phyloP scores from a whole-genome alignment of 108 stramenopile species.

The Cyclostephanos invisitatus region DNA sequence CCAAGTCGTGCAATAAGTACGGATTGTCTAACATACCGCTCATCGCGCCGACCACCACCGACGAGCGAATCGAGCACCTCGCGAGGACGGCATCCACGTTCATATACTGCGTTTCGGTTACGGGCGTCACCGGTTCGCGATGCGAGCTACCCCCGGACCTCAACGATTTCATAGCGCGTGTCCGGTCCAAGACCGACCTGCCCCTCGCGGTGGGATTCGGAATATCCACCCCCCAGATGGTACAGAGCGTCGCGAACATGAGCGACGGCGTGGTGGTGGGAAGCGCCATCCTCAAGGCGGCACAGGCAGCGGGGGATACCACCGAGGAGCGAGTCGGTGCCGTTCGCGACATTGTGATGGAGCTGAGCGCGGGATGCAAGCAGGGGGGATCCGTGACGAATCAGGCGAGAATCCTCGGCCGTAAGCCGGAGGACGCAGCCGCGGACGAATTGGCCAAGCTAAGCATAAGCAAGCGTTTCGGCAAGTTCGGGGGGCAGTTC shows the following conservation, averaged over 20 bases:
- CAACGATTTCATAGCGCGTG: slow-evolving; percentile 86
- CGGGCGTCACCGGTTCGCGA: slow-evolving; percentile 96
- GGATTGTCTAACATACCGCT: slow-evolving; percentile 95
- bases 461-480: slow-evolving; percentile 68
- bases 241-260: slow-evolving; percentile 87
- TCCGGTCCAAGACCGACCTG: slow-evolving; percentile 86
- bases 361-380: slow-evolving; percentile 66
- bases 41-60: slow-evolving; percentile 95
- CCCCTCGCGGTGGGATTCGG: slow-evolving; percentile 98
- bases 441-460: slow-evolving; percentile 43
- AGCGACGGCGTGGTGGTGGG: slow-evolving; percentile 98
- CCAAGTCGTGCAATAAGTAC: slow-evolving; percentile 80
- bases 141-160: slow-evolving; percentile 83
- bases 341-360: slow-evolving; percentile 69
- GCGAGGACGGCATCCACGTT: slow-evolving; percentile 88
- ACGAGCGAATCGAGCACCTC: slow-evolving; percentile 88
- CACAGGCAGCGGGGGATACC: slow-evolving; percentile 78
- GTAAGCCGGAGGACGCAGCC: slow-evolving; percentile 59
- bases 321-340: slow-evolving; percentile 80
- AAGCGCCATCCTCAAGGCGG: slow-evolving; percentile 92
- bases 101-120: slow-evolving; percentile 96
- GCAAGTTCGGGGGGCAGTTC: slow-evolving; percentile 97
- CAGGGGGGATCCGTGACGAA: slow-evolving; percentile 62
- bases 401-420: slow-evolving; percentile 79
- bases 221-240: slow-evolving; percentile 89